phyloP scores from a whole-genome alignment of 78 protist genomes.

The Salpingoeca rosetta region DNA sequence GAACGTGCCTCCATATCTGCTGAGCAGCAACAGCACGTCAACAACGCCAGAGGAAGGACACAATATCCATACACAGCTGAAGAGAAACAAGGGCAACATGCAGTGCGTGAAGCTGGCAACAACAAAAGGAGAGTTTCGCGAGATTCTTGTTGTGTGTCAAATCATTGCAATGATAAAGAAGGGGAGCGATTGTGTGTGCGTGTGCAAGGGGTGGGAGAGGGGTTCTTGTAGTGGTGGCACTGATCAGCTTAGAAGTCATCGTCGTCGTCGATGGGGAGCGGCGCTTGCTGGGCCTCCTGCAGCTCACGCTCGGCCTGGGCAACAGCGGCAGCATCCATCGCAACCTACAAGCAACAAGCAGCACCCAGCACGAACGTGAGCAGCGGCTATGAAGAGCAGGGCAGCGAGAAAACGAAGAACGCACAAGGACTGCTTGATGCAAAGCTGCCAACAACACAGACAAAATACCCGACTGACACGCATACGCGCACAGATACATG shows the following conservation, averaged over 20 bases:
- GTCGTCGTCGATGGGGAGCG: conserved; percentile 70
- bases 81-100: neutral
- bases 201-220: no score
- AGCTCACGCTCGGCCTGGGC: conserved; percentile 58
- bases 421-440: no score
- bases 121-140: neutral
- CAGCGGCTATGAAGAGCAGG: no score
- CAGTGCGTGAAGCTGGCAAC: neutral
- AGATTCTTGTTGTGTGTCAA: neutral
- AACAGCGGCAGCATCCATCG: conserved; percentile 43
- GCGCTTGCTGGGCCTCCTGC: conserved; percentile 35
- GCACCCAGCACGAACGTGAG: no score
- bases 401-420: neutral
- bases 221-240: no score
- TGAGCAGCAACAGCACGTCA: neutral
- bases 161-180: neutral
- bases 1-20: conserved; percentile 1
- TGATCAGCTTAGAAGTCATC: conserved; percentile 15
- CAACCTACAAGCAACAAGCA: neutral
- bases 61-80: neutral
- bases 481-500: no score
- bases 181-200: no score
- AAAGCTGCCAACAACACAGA: neutral
- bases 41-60: neutral
- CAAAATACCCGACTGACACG: no score